Conservation (phyloP, 164 flowering plant genomes). For the Hamamelis virginiana region DNA sequence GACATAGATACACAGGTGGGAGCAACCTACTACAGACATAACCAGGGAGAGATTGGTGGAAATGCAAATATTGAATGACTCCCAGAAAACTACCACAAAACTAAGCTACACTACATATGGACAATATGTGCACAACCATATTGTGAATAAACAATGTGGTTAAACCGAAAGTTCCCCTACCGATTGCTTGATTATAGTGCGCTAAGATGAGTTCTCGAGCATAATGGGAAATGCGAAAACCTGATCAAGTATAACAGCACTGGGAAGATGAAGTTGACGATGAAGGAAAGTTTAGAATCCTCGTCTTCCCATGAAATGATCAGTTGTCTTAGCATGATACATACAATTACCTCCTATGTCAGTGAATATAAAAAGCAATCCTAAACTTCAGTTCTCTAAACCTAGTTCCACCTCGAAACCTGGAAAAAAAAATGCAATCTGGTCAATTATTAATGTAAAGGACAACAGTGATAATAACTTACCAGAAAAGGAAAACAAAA, state of each 20-base stretch:
- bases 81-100: neutral
- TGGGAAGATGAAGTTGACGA: neutral
- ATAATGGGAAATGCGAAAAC: neutral
- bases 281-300: neutral
- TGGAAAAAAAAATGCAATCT: neutral
- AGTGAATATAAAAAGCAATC: neutral
- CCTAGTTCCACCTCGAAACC: neutral
- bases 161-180: neutral
- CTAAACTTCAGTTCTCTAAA: neutral
- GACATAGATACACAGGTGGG: no score
- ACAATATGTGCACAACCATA: conserved; percentile 14
- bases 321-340: neutral
- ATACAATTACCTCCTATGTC: neutral
- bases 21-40: neutral
- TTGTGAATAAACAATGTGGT: neutral
- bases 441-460: no score
- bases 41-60: neutral
- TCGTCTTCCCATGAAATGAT: neutral
- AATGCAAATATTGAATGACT: neutral
- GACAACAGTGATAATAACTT: no score
- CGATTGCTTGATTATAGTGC: neutral
- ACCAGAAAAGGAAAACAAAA: no score
- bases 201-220: neutral
- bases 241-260: neutral
- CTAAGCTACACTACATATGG: conserved; percentile 3